Conservation (phyloP, 805 yeast species). For the Candida piceae region DNA sequence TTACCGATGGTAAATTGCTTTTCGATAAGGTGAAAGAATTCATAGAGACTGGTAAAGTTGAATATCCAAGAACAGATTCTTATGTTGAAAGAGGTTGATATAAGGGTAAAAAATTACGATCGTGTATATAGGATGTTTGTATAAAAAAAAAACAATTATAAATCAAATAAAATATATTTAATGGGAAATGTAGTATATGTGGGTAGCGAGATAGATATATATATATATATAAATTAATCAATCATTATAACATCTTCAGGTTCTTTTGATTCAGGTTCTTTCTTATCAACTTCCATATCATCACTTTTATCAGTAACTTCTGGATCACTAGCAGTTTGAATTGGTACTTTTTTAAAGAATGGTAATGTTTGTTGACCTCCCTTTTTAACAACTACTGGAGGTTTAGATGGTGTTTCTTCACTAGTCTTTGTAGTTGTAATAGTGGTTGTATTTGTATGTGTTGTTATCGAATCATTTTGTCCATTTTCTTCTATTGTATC, state of each 20-base stretch:
- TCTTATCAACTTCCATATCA: neutral
- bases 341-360: slow-evolving; percentile 7
- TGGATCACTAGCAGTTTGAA: neutral
- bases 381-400: neutral
- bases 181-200: no score
- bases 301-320: neutral
- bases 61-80: slow-evolving; percentile 26
- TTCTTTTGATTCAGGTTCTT: neutral
- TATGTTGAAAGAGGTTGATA: slow-evolving; percentile 31
- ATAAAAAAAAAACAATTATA: neutral
- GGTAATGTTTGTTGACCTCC: slow-evolving; percentile 13
- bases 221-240: no score
- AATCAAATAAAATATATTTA: neutral
- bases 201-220: no score
- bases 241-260: slow-evolving; percentile 7
- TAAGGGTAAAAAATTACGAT: no score
- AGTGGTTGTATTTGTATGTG: neutral
- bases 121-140: slow-evolving; percentile 7
- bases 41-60: slow-evolving; percentile 63
- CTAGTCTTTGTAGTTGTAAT: neutral
- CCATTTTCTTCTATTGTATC: slow-evolving; percentile 10
- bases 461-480: neutral
- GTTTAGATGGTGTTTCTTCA: slow-evolving; percentile 2
- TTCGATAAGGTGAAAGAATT: slow-evolving; percentile 70
- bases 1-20: slow-evolving; percentile 68